Evolutionary conservation across 441 rosid genomes (phyloP).

Genomic region (Jatropha multifida): DNA sequence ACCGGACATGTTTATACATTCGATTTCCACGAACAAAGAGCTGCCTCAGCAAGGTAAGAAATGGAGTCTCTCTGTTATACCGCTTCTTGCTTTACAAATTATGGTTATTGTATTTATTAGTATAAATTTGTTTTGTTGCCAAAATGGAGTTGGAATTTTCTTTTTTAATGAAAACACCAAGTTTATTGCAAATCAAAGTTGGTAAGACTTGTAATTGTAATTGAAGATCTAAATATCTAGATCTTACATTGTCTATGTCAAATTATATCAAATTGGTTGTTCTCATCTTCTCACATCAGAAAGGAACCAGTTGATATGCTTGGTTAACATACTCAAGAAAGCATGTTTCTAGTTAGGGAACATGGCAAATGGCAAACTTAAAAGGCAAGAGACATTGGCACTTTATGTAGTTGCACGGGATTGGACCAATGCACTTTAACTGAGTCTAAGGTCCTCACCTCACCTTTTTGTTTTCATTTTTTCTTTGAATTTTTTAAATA

Average conservation of each 20-base stretch:
- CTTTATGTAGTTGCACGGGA: neutral
- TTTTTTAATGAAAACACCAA: neutral
- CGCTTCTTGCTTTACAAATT: neutral
- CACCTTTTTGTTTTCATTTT: neutral
- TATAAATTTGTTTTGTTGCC: neutral
- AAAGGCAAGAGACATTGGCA: neutral
- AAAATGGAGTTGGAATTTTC: neutral
- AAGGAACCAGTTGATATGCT: neutral
- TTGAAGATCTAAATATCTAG: neutral
- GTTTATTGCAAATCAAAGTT: neutral
- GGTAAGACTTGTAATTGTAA: neutral
- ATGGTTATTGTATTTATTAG: neutral
- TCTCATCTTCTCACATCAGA: neutral
- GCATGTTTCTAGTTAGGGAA: neutral
- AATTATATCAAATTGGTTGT: neutral
- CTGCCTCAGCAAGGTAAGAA: constrained; percentile 77
- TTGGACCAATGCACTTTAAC: neutral
- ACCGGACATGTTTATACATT: constrained; percentile 86
- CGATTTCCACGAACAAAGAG: constrained; percentile 93
- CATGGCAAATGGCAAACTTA: neutral
- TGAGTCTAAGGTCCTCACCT: neutral
- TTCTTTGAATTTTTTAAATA: constrained; percentile 19
- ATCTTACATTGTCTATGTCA: neutral
- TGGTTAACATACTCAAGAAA: neutral
- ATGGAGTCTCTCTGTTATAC: neutral